Evolutionary conservation across 2,329 filamentous ascomycete genomes (phyloP), one percentile per base, ranked within the genome.

Genomic region (Neonectria coccinea): DNA sequence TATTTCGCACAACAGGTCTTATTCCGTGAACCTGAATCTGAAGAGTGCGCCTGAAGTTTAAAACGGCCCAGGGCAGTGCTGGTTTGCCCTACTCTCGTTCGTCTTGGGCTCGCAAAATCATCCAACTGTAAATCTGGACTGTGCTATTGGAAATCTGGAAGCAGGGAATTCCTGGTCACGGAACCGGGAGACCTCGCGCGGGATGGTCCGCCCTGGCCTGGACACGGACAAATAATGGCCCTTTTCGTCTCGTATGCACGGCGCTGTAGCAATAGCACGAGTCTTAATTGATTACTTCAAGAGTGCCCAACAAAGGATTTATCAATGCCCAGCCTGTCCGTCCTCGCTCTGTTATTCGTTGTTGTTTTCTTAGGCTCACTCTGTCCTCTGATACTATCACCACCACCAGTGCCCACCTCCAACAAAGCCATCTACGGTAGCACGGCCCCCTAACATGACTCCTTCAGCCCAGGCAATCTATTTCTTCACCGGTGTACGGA

Each of bases 141-240:
- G 39, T 42, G 39, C 39, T 16, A 10, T 42, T 39, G 16, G 42
- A 22, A 22, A 12, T 20, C 18, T 45, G 4, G 8, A 53, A 47
- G 29, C 48, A 59, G 27, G 57, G 57, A 18, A 25, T 22, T 47
- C 57, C 57, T 50, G 50, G 57, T 18, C 18, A 39, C 48, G 57
- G 57, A 52, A 47, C 57, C 29, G 48, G 57, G 51, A 53, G 29
- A 14, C 33, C 33, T 53, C 42, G 57, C 41, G 41, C 50, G 57
- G 29, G 50, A 31, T 44, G 45, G 45, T 27, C 56, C 47, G 47
- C 31, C 25, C 36, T 51, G 47, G 44, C 47, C 52, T 41, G 33
- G n/a, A 22, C 36, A 29, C 27, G 29, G 45, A 29, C 39, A 50
- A 29, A 25, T 12, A 36, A 41, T 41, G 36, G 25, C 36, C 14